Conservation (phyloP, 2,329 filamentous ascomycete genomes). For the Neoascochyta sp. region DNA sequence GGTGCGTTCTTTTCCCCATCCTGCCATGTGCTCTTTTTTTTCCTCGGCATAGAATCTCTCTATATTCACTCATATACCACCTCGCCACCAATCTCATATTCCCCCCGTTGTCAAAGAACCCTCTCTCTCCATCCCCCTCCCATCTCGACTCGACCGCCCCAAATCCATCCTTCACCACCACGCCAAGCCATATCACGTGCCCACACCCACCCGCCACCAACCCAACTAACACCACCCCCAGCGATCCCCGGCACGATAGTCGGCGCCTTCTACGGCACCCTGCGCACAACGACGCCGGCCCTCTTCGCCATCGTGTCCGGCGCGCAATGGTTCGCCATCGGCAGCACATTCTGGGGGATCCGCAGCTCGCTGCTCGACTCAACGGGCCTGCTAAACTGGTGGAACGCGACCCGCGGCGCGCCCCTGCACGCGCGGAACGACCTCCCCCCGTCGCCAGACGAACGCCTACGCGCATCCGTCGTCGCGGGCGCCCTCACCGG, state of each 20-base stretch:
- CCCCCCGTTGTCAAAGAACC: not conserved
- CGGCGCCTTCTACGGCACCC: constrained; percentile 45
- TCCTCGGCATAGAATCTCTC: not conserved
- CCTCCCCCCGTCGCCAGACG: constrained; percentile 52
- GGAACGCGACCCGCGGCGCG: constrained; percentile 23
- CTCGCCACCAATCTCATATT: not conserved
- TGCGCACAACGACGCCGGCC: constrained; percentile 63
- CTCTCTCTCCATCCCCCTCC: not conserved
- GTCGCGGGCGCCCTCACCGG: constrained; percentile 67
- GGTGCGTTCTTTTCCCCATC: constrained; percentile 17
- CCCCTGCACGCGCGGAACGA: constrained; percentile 19
- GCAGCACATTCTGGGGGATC: constrained; percentile 70
- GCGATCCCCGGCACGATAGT: constrained; percentile 64
- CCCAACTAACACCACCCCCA: constrained; percentile 16
- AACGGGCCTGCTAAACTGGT: constrained; percentile 30
- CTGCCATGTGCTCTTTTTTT: not conserved
- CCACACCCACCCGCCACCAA: not conserved
- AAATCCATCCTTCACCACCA: not conserved
- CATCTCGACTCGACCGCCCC: not conserved
- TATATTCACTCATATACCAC: not conserved
- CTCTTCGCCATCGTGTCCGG: constrained; percentile 70
- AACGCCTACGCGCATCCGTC: constrained; percentile 65
- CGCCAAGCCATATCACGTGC: constrained; percentile 16
- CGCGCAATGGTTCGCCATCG: constrained; percentile 76
- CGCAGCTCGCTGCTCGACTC: constrained; percentile 40